Base-by-base conservation (phyloP, 176 grass and related monocot species). In the Oryza longistaminata region DNA sequence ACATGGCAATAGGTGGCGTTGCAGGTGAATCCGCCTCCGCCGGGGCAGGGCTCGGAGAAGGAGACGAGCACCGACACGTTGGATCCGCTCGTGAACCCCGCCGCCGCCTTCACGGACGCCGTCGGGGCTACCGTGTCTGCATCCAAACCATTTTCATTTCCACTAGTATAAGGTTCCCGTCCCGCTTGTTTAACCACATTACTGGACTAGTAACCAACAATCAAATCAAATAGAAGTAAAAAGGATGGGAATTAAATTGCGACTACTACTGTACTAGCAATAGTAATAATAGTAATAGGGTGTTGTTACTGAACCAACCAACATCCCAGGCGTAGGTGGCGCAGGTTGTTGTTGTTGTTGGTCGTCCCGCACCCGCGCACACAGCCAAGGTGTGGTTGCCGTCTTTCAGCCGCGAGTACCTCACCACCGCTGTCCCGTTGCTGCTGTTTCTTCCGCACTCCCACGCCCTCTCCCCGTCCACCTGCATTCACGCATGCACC, bases 111-210 rank as follows among this genome's bases (percentile, higher is more conserved):
- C 65, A 98, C 80, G 80, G 87, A 81, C 46, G 96, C 96, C 52
- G 96, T 98, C 2, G 93, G 96, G 5, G 91, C 53, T 74, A 93
- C 77, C 58, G 91, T 98, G 83, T 98, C 96, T 98, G 89, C 75
- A 40, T 40, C 39, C 39, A 40, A 4, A 37, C 35, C 35, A 37
- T 8, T 6, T 40, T 40, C 39, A 40, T 40, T 40, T 40, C 39
- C 9, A 5, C 37, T 31, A 31, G 1, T 31, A 31, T 35, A 35
- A 35, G 34, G 34, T 35, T 5, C 34, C 29, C 29, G 29, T n/a
- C 16, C 19, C 21, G 50, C n/a, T n/a, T n/a, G n/a, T n/a, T 55
- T 19, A 55, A 19, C 29, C 29, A 31, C 29, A 31, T 31, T 31
- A 31, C 29, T 31, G 29, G 29, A 31, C 29, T 31, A 31, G 29